Conservation (phyloP, 1,284 basidiomycete species). For the Moesziomyces sp. region DNA sequence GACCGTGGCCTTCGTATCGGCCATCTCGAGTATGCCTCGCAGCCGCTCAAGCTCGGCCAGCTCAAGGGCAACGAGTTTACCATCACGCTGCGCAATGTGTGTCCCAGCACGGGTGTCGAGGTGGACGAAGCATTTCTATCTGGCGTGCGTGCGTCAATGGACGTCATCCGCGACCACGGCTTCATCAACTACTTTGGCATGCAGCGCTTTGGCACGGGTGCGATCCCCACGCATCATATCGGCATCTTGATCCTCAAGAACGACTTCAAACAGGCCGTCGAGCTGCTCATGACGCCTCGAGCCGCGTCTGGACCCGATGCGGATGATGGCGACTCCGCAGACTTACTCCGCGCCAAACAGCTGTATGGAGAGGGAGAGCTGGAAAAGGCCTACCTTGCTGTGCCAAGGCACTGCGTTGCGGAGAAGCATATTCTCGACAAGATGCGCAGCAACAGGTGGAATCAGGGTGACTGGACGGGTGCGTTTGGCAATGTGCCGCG, state of each 20-base stretch:
- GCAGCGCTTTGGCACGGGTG: slow-evolving; percentile 98
- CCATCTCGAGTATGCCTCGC: slow-evolving; percentile 84
- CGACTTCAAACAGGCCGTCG: slow-evolving; percentile 72
- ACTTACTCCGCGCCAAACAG: slow-evolving; percentile 41
- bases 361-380: slow-evolving; percentile 42
- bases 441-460: slow-evolving; percentile 72
- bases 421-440: slow-evolving; percentile 91
- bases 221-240: slow-evolving; percentile 92
- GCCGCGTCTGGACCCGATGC: slow-evolving; percentile 12
- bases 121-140: slow-evolving; percentile 6
- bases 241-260: slow-evolving; percentile 87
- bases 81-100: slow-evolving; percentile 84
- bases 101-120: slow-evolving; percentile 14
- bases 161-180: slow-evolving; percentile 82
- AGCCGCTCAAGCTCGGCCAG: slow-evolving; percentile 88
- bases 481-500: slow-evolving; percentile 53
- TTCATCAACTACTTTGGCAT: slow-evolving; percentile 99
- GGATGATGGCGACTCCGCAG: slow-evolving; percentile 37
- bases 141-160: slow-evolving; percentile 80
- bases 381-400: slow-evolving; percentile 78
- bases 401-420: slow-evolving; percentile 89
- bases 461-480: slow-evolving; percentile 48
- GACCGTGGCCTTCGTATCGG: slow-evolving; percentile 83
- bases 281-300: slow-evolving; percentile 50
- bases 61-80: slow-evolving; percentile 94